phyloP scores from a whole-genome alignment of 2,329 filamentous ascomycete species.

The Penicillium crustosum region DNA sequence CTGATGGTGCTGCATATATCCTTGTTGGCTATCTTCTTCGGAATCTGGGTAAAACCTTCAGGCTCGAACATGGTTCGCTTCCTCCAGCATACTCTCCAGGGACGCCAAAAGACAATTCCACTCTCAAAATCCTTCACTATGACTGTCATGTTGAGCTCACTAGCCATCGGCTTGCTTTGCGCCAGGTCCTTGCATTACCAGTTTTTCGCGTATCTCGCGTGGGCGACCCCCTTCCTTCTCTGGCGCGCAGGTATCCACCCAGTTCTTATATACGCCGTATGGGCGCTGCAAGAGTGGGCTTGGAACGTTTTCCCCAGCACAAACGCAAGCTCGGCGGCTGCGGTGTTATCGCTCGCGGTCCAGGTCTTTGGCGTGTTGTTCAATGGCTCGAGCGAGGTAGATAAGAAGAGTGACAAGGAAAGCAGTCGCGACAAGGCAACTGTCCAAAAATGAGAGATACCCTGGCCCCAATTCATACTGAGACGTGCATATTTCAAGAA shows the following conservation, averaged over 20 bases:
- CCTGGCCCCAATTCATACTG: not conserved
- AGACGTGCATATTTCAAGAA: not conserved
- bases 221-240: constrained; percentile 82
- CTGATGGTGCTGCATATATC: constrained; percentile 66
- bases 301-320: constrained; percentile 95
- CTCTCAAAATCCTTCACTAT: constrained; percentile 72
- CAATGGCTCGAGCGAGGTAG: constrained; percentile 33
- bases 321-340: constrained; percentile 60
- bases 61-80: constrained; percentile 59
- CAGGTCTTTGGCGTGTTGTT: constrained; percentile 65
- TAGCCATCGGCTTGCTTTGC: constrained; percentile 77
- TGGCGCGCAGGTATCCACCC: constrained; percentile 75
- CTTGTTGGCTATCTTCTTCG: constrained; percentile 66
- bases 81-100: constrained; percentile 50
- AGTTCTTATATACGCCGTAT: constrained; percentile 65
- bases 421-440: constrained; percentile 21
- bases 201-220: constrained; percentile 89
- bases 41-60: constrained; percentile 71
- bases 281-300: constrained; percentile 81
- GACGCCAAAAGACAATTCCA: constrained; percentile 56
- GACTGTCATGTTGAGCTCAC: constrained; percentile 73
- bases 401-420: constrained; percentile 19
- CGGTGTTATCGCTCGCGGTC: constrained; percentile 68
- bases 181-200: constrained; percentile 91
- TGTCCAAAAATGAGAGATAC: constrained; percentile 22